phyloP scores from a whole-genome alignment of 23 red algal species.

The Cyanidioschyzon merolae region DNA sequence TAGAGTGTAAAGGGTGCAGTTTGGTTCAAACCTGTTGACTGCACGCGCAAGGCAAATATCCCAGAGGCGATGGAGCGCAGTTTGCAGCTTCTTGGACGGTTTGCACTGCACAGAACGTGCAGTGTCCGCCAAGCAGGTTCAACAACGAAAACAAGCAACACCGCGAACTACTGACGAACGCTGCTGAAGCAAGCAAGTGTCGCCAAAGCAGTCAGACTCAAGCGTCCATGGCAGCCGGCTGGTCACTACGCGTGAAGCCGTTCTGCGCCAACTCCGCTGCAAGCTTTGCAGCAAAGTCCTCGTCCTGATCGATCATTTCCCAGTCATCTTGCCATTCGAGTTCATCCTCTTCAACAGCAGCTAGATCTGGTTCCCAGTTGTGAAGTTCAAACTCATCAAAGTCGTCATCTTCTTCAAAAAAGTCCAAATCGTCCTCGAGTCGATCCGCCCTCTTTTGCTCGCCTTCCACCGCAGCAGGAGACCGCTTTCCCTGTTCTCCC shows the following conservation, averaged over 20 bases:
- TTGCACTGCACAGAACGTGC: too few relatives aligned
- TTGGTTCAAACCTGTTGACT: too few relatives aligned
- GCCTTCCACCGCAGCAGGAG: not conserved
- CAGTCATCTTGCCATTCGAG: conserved; percentile 13
- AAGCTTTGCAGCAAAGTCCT: conserved; percentile 7
- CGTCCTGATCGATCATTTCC: conserved; percentile 9
- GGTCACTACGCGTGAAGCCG: not conserved
- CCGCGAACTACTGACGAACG: too few relatives aligned
- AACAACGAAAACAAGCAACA: too few relatives aligned
- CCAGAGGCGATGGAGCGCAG: too few relatives aligned
- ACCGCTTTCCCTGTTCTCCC: too few relatives aligned
- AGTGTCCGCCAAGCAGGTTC: too few relatives aligned
- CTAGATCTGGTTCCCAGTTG: conserved; percentile 13
- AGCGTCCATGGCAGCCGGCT: not conserved
- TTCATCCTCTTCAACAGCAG: conserved; percentile 12
- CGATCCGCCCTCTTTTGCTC: not conserved
- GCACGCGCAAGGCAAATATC: too few relatives aligned
- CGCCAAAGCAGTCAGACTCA: too few relatives aligned
- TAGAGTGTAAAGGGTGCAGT: too few relatives aligned
- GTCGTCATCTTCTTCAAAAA: not conserved
- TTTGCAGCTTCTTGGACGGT: too few relatives aligned
- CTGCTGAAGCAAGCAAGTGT: too few relatives aligned
- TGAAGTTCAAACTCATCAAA: conserved; percentile 17
- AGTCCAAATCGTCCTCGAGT: not conserved
- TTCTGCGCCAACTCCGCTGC: not conserved